phyloP scores from a whole-genome alignment of 1,284 basidiomycete species.

The Sanghuangporus weigelae region DNA sequence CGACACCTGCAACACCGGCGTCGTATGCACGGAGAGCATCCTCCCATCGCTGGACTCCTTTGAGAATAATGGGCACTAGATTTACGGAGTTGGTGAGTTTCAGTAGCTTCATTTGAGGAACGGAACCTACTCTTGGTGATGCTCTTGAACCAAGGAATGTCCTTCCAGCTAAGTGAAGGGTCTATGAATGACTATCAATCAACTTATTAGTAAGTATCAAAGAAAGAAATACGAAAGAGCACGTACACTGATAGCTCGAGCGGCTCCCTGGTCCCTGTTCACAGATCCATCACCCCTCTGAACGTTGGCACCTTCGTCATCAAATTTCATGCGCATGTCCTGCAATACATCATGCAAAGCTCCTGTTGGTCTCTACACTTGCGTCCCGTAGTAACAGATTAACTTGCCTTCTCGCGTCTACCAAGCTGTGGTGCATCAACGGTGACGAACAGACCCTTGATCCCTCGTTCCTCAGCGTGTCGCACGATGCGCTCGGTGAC shows the following conservation, averaged over 20 bases:
- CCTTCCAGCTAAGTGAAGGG: conserved; percentile 82
- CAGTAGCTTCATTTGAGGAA: background rate
- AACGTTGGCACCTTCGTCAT: conserved; percentile 70
- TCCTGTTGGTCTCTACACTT: background rate
- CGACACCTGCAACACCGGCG: conserved; percentile 74
- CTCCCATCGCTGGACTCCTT: conserved; percentile 94
- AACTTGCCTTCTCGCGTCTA: conserved; percentile 70
- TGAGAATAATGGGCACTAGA: conserved; percentile 85
- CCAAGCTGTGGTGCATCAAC: conserved; percentile 93
- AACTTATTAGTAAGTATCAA: background rate
- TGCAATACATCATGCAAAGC: conserved; percentile 25
- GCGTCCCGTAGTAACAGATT: background rate
- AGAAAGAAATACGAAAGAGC: conserved; percentile 1
- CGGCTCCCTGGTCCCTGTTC: conserved; percentile 86
- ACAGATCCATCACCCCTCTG: conserved; percentile 61
- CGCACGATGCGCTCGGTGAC: conserved; percentile 81
- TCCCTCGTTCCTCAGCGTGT: conserved; percentile 78
- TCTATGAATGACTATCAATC: conserved; percentile 84
- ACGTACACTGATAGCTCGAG: conserved; percentile 85
- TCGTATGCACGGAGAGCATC: conserved; percentile 90
- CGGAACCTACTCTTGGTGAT: conserved; percentile 72
- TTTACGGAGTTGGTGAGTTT: background rate
- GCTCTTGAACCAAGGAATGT: conserved; percentile 83
- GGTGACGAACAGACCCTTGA: conserved; percentile 87
- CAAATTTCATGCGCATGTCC: conserved; percentile 97